Conservation (phyloP, 495 filamentous ascomycete genomes). For the Amorphotheca resinae region DNA sequence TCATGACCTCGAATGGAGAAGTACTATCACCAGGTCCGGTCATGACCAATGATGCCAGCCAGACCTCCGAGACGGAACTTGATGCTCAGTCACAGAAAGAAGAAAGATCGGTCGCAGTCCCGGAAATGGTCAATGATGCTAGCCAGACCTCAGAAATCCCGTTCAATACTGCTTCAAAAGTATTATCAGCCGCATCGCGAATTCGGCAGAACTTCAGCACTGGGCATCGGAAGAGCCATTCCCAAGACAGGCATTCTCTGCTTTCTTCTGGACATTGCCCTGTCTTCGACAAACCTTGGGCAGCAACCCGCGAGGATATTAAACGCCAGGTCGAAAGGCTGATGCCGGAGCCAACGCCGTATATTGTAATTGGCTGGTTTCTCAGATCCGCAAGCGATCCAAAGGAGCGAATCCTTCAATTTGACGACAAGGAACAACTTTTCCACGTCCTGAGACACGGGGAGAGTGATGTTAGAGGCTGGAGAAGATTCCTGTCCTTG, state of each 20-base stretch:
- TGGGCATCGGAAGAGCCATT: neutral
- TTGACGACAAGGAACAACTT: constrained; percentile 5
- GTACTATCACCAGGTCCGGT: neutral
- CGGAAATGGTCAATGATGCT: neutral
- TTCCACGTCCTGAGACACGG: constrained; percentile 12
- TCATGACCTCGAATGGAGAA: neutral
- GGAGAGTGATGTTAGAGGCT: constrained; percentile 9
- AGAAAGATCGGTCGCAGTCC: neutral
- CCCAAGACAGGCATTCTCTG: neutral
- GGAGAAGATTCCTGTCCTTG: constrained; percentile 3
- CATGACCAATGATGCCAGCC: neutral
- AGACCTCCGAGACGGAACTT: neutral
- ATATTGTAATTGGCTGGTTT: constrained; percentile 18
- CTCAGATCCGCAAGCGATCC: constrained; percentile 5
- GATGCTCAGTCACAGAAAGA: neutral
- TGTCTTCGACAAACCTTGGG: constrained; percentile 3
- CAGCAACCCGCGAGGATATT: constrained; percentile 13
- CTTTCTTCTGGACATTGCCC: constrained; percentile 5
- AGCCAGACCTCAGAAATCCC: neutral
- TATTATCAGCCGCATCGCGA: neutral
- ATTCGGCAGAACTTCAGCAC: neutral
- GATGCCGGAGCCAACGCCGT: constrained; percentile 7
- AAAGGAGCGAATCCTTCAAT: constrained; percentile 10
- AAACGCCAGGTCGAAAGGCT: constrained; percentile 9
- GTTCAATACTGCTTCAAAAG: neutral